A percentile compares a stretch with the other conserved stretches of the same genome.
Conservation (phyloP, 2,329 filamentous ascomycete genomes). For the Pseudogymnoascus sp. region DNA sequence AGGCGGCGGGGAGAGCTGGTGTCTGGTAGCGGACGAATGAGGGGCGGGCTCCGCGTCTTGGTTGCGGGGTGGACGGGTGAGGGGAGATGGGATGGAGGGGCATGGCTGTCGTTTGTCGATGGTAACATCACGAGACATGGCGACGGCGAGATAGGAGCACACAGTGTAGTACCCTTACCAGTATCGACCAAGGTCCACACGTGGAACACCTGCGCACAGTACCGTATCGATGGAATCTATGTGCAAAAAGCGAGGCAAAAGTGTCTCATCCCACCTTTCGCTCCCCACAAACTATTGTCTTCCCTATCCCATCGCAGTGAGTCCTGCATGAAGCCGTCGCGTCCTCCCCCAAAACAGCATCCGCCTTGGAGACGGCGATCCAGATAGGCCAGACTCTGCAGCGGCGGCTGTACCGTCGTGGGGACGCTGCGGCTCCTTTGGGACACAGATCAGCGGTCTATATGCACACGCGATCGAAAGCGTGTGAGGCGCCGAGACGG, state of each 20-base stretch:
- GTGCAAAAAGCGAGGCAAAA: not conserved
- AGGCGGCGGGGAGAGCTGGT: not conserved
- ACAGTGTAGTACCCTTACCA: not conserved
- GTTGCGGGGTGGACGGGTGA: not conserved
- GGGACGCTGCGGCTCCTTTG: not conserved
- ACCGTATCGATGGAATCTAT: not conserved
- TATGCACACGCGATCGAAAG: conserved; percentile 5
- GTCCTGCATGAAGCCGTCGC: not conserved
- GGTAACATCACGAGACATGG: not conserved
- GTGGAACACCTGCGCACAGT: not conserved
- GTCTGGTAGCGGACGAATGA: not conserved
- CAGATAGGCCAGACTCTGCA: not conserved
- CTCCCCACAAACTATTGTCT: not conserved
- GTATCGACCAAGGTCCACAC: not conserved
- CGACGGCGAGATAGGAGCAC: not conserved
- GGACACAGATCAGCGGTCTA: not conserved
- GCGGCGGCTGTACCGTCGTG: not conserved
- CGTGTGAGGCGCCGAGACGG: conserved; percentile 5
- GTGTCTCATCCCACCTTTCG: not conserved
- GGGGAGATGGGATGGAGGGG: not conserved
- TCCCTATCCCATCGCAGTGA: not conserved
- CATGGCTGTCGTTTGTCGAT: not conserved
- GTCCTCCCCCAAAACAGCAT: not conserved
- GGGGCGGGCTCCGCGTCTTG: not conserved
- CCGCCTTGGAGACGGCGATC: not conserved